Conservation (phyloP, 768 basidiomycete genomes). For the Boletus reticulatus region DNA sequence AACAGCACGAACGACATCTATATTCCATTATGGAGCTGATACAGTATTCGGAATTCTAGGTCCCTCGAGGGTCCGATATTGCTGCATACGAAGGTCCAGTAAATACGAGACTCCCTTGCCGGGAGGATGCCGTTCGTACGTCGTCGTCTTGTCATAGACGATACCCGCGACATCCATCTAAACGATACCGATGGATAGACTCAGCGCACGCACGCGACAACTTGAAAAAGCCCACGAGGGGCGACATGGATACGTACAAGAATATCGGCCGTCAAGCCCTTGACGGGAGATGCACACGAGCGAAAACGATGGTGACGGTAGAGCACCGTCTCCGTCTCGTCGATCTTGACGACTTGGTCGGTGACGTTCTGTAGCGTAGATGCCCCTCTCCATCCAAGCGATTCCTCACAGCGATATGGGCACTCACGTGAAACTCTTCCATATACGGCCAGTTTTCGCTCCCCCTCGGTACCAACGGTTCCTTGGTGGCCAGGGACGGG, state of each 20-base stretch:
- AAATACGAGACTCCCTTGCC: constrained; percentile 40
- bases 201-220: neutral
- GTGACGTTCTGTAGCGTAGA: constrained; percentile 59
- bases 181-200: neutral
- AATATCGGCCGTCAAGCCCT: constrained; percentile 82
- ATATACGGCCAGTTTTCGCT: constrained; percentile 80
- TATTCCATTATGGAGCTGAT: neutral
- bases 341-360: constrained; percentile 41
- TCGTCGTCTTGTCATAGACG: constrained; percentile 50
- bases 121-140: constrained; percentile 58
- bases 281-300: constrained; percentile 73
- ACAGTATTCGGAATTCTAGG: neutral
- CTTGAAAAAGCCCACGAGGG: neutral
- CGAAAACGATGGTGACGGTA: constrained; percentile 89
- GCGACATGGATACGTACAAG: constrained; percentile 47
- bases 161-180: constrained; percentile 55
- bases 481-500: constrained; percentile 43
- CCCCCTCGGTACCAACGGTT: constrained; percentile 51
- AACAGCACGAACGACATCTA: neutral
- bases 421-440: constrained; percentile 66
- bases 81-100: constrained; percentile 25
- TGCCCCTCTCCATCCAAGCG: neutral
- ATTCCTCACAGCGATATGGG: neutral
- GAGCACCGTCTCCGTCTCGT: constrained; percentile 45
- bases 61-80: constrained; percentile 18